Base-by-base conservation (phyloP, 805 yeast species). In the Kluyveromyces lactis region DNA sequence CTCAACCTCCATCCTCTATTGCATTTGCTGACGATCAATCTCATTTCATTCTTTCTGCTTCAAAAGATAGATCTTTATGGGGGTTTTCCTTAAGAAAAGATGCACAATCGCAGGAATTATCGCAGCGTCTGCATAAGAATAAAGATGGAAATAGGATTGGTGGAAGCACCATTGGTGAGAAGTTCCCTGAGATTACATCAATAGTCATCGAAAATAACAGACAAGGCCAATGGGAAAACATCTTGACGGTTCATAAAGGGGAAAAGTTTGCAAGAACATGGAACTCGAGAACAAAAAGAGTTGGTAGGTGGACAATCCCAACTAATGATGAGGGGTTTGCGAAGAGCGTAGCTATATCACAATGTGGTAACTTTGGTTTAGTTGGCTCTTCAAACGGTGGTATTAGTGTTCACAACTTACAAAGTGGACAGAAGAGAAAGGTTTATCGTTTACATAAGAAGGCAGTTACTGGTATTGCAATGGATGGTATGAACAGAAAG, bases 301-400 rank as follows among this genome's bases (percentile, higher is more conserved):
- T 87, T 3, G 97, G 97, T 17, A 73, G 81, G 43, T 75, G 80
- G 69, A 68, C 67, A 27, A 66, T 94, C 27, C 58, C 67, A 3
- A 84, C 96, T 1, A 73, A 75, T n/a, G 97, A 92, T 61, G 78
- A 72, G 4, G 86, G 90, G 1, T 53, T 73, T 8, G 94, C 79
- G 7, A 84, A 81, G 55, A 60, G 83, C 23, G 90, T 86, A 7
- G 72, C 83, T 15, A 75, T 90, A 17, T 84, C 97, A 0, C 83
- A 79, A 41, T 92, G 99, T 71, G 98, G 98, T 28, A 94, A 94
- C 60, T 92, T 94, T 61, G 96, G 84, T 1, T 64, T 90, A 29
- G 81, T 94, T 16, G 99, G 97, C 10, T 86, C 97, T 2, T 72
- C 89, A 2, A 61, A 66, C 31, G 99, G 99, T 46, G 79, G 83